A percentile compares a stretch with the other conserved stretches of the same genome.
Conservation (phyloP, 2,329 filamentous ascomycete species). For the Cercospora zeina region DNA sequence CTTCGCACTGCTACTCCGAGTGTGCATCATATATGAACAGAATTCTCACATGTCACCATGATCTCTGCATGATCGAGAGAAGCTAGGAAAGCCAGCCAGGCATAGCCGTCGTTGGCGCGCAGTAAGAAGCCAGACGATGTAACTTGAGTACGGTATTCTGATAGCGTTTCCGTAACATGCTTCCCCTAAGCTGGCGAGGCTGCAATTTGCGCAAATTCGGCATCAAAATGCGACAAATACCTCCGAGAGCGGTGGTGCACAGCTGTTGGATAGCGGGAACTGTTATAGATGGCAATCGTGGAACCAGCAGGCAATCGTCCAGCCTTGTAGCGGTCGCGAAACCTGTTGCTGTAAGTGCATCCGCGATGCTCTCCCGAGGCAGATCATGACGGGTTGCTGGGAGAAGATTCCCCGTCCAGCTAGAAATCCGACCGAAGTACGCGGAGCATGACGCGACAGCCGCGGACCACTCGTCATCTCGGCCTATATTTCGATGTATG, state of each 20-base stretch:
- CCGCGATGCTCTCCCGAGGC: neutral
- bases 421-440: neutral
- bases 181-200: too few relatives aligned
- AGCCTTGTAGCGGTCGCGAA: neutral
- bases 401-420: neutral
- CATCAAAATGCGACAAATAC: too few relatives aligned
- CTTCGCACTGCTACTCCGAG: neutral
- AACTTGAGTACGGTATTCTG: too few relatives aligned
- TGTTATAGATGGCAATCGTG: neutral
- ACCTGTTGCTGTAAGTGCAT: too few relatives aligned
- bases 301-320: too few relatives aligned
- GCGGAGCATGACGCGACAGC: too few relatives aligned
- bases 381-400: neutral
- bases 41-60: neutral
- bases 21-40: neutral
- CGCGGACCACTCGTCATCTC: neutral
- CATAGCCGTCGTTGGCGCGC: too few relatives aligned
- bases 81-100: neutral
- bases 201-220: too few relatives aligned
- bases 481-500: too few relatives aligned
- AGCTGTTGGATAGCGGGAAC: neutral
- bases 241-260: too few relatives aligned
- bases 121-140: too few relatives aligned
- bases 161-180: too few relatives aligned
- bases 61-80: neutral